A percentile compares a stretch with the other conserved stretches of the same genome.
Conservation (phyloP, 305 asterid species). For the Fraxinus ornus region DNA sequence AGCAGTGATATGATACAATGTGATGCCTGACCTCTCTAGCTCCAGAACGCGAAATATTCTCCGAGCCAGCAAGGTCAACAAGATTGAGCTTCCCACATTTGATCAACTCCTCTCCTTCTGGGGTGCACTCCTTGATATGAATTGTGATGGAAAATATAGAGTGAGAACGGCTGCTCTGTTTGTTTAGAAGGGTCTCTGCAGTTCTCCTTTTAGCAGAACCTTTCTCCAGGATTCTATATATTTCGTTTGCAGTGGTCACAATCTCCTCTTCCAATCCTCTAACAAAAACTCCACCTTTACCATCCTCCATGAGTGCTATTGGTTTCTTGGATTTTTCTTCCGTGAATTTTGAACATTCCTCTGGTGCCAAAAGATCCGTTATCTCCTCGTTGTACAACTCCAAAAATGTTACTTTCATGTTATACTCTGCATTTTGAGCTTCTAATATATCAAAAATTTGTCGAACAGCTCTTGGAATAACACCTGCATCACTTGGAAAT, state of each 20-base stretch:
- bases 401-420: constrained; percentile 88
- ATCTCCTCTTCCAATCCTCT: constrained; percentile 99
- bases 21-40: constrained; percentile 83
- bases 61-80: constrained; percentile 99
- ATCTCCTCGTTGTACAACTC: constrained; percentile 97
- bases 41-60: constrained; percentile 97
- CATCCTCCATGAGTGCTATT: constrained; percentile 96
- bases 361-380: constrained; percentile 93
- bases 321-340: constrained; percentile 97
- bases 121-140: constrained; percentile 94
- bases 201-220: constrained; percentile 99
- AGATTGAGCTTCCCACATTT: constrained; percentile 97
- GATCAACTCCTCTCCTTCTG: constrained; percentile 98
- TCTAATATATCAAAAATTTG: constrained; percentile 92
- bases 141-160: constrained; percentile 93
- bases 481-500: constrained; percentile 96
- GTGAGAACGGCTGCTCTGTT: constrained; percentile 99
- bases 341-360: constrained; percentile 63
- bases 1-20: constrained; percentile 9
- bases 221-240: constrained; percentile 84
- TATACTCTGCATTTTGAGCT: constrained; percentile 91
- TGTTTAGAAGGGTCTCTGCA: constrained; percentile 97
- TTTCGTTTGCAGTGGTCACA: constrained; percentile 90
- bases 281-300: constrained; percentile 95
- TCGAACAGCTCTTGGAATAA: constrained; percentile 94